A percentile compares a stretch with the other conserved stretches of the same genome.
Evolutionary conservation across 306 rosid species (phyloP).

Genomic region (Casuarina glauca): DNA sequence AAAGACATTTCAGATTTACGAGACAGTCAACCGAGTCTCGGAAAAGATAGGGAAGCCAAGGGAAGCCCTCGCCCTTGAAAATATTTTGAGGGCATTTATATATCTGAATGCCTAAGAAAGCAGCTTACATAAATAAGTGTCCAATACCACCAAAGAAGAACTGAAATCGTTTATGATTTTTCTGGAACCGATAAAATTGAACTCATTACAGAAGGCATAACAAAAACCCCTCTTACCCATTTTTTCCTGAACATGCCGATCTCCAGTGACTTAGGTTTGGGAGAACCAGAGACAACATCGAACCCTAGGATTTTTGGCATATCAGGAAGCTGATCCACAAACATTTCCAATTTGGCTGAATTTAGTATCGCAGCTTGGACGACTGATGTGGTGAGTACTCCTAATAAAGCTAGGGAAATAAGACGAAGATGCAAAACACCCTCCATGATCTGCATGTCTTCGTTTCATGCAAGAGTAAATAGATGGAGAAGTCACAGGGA

Average conservation of each 20-base stretch:
- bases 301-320: conserved; percentile 41
- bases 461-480: neutral
- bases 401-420: neutral
- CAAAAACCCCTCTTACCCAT: conserved; percentile 30
- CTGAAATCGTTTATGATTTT: too few species aligned
- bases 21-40: too few species aligned
- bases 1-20: too few species aligned
- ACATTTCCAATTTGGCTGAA: conserved; percentile 33
- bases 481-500: neutral
- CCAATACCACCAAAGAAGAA: too few species aligned
- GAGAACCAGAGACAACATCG: conserved; percentile 23
- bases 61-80: too few species aligned
- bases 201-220: too few species aligned
- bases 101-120: too few species aligned
- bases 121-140: too few species aligned
- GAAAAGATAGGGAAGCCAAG: too few species aligned
- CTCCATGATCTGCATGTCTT: neutral
- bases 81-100: too few species aligned
- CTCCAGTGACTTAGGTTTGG: conserved; percentile 32
- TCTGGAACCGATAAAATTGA: too few species aligned
- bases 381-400: neutral
- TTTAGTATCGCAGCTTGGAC: conserved; percentile 24
- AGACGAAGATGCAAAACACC: neutral
- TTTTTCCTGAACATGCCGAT: conserved; percentile 52
- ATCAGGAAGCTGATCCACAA: conserved; percentile 48